Evolutionary conservation across 257 asterid genomes (phyloP).

Genomic region (Solanum verrucosum): DNA sequence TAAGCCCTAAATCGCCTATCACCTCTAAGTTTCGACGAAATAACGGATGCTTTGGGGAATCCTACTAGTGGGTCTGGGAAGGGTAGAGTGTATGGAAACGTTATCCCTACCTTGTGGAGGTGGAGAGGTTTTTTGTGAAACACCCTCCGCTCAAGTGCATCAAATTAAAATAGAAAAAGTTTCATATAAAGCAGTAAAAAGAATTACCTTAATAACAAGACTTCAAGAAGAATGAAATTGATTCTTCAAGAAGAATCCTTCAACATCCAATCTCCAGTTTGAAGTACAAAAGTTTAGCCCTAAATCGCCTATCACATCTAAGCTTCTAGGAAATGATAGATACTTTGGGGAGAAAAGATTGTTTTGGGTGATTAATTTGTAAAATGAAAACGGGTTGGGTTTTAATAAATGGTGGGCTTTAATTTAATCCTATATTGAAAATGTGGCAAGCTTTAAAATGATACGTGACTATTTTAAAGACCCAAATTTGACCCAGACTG

Average conservation of each 20-base stretch:
- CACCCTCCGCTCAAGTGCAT: neutral
- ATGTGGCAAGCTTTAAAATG: neutral
- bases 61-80: neutral
- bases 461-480: neutral
- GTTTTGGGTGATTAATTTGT: neutral
- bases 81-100: neutral
- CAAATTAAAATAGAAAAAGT: neutral
- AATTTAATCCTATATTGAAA: neutral
- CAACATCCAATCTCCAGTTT: neutral
- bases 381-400: neutral
- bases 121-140: neutral
- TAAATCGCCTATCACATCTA: neutral
- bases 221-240: neutral
- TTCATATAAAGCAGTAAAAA: neutral
- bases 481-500: neutral
- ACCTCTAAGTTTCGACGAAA: neutral
- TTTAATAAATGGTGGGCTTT: neutral
- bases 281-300: neutral
- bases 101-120: neutral
- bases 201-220: neutral
- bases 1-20: neutral
- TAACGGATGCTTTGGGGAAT: neutral
- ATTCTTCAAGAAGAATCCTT: neutral
- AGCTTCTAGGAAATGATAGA: neutral
- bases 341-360: neutral